Conservation (phyloP, 805 yeast genomes). For the Barnettozyma sp. region DNA sequence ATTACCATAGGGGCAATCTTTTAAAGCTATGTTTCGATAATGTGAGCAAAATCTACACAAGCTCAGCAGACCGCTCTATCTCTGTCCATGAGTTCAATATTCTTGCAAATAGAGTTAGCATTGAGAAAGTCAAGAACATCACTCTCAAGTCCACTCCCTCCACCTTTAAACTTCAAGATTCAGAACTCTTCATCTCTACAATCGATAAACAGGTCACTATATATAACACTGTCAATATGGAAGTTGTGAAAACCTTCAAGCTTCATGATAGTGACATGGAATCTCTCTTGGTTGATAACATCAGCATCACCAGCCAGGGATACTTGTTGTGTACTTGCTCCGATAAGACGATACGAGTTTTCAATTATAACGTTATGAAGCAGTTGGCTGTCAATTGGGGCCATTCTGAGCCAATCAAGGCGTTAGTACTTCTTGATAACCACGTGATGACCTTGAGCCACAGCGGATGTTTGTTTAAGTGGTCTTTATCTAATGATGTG, state of each 20-base stretch:
- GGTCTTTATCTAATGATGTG: slow-evolving; percentile 27
- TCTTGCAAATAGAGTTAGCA: slow-evolving; percentile 19
- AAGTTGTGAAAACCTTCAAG: slow-evolving; percentile 33
- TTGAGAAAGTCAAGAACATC: slow-evolving; percentile 38
- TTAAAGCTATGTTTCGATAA: slow-evolving; percentile 29
- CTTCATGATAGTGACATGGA: slow-evolving; percentile 37
- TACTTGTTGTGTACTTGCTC: slow-evolving; percentile 38
- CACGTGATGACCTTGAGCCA: slow-evolving; percentile 37
- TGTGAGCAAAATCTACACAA: slow-evolving; percentile 35
- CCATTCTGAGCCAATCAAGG: slow-evolving; percentile 45
- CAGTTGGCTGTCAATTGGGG: slow-evolving; percentile 52
- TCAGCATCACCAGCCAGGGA: slow-evolving; percentile 27
- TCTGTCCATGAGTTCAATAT: slow-evolving; percentile 39
- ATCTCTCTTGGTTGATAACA: slow-evolving; percentile 38
- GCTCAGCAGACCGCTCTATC: slow-evolving; percentile 57
- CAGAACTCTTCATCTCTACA: slow-evolving; percentile 44
- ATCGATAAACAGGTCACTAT: slow-evolving; percentile 42
- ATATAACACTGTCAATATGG: slow-evolving; percentile 31
- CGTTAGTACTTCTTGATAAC: slow-evolving; percentile 27
- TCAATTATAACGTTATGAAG: slow-evolving; percentile 39
- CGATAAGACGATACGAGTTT: slow-evolving; percentile 53
- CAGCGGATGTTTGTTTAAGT: slow-evolving; percentile 49
- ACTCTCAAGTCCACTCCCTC: slow-evolving; percentile 47
- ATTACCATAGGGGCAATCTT: slow-evolving; percentile 50
- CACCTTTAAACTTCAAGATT: slow-evolving; percentile 29